Base-by-base conservation (phyloP, 441 rosid species). In the Euphorbia schlechtendalii region DNA sequence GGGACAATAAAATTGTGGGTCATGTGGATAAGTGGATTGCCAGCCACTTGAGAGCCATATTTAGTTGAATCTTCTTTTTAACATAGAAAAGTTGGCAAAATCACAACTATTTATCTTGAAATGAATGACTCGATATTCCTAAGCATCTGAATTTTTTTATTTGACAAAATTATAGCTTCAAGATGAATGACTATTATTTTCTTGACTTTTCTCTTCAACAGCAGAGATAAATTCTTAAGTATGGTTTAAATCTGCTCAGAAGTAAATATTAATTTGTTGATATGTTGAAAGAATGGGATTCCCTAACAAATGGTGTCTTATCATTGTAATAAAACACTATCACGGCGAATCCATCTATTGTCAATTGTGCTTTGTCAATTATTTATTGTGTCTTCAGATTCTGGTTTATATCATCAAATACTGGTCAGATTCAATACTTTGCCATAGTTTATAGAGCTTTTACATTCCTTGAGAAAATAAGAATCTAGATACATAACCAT, bases 1-100 rank as follows among this genome's bases (percentile, higher is more conserved):
- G 69, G 28, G 63, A 61, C 62, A 58, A 20, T 14, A 56, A 43
- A 74, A 56, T 74, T 67, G 18, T 30, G 32, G 67, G 69, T 34
- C 32, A 63, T 15, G 13, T 18, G 57, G 43, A 28, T 36, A n/a
- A n/a, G n/a, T n/a, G n/a, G n/a, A n/a, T n/a, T 14, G n/a, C 27
- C 34, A 55, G 13, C 54, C 32, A 25, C 46, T 48, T 55, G 61
- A 40, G 61, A 40, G 21, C 40, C 40, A 6, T 34, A 34, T 13
- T 61, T 25, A 0, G 53, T 61, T 62, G 6, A 18, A 62, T 46
- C 48, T 17, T 17, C 48, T 43, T 43, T 43, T 43, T 12, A 2
- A 2, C 14, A 14, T 10, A 11, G n/a, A n/a, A n/a, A n/a, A n/a
- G n/a, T n/a, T n/a, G n/a, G n/a, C n/a, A n/a, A n/a, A n/a, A n/a